Percentiles rank a stretch among this genome's conserved stretches.
phyloP scores from a whole-genome alignment of 2,329 filamentous ascomycete genomes.

The Monosporascus sp. region DNA sequence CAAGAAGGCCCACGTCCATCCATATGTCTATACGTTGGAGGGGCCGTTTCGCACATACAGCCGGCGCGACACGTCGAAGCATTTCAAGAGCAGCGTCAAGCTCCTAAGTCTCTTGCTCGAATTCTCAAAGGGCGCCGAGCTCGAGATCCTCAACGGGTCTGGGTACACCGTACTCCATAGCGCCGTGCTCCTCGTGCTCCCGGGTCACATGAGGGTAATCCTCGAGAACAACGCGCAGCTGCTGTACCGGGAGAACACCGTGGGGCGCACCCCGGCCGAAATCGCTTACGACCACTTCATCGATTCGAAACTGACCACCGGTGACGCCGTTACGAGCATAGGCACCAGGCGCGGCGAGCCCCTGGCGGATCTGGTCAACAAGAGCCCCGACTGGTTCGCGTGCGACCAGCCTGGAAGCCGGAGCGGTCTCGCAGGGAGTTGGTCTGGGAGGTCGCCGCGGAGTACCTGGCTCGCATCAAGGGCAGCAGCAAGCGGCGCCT shows the following conservation, averaged over 20 bases:
- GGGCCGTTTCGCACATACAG: neutral
- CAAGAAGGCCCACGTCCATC: conserved; percentile 11
- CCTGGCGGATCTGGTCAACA: conserved; percentile 2
- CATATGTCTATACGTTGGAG: neutral
- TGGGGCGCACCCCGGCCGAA: conserved; percentile 68
- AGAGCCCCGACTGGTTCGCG: conserved; percentile 6
- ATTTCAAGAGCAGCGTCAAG: conserved; percentile 26
- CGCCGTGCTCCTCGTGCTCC: conserved; percentile 35
- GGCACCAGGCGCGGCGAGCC: neutral
- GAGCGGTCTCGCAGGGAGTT: conserved; percentile 11
- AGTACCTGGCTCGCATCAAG: conserved; percentile 17
- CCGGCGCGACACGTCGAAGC: conserved; percentile 9
- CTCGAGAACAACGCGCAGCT: conserved; percentile 53
- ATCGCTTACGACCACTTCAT: conserved; percentile 53
- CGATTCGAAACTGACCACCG: conserved; percentile 28
- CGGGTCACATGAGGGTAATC: conserved; percentile 36
- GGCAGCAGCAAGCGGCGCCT: conserved; percentile 37
- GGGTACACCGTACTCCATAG: conserved; percentile 62
- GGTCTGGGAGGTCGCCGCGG: conserved; percentile 19
- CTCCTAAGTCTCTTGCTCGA: conserved; percentile 46
- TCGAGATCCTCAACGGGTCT: conserved; percentile 55
- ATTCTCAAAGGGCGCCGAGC: conserved; percentile 50
- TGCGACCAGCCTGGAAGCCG: neutral
- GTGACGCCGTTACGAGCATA: neutral
- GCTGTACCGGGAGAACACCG: conserved; percentile 67